Conservation (phyloP, 2,329 filamentous ascomycete species). For the Ascochyta koolunga region DNA sequence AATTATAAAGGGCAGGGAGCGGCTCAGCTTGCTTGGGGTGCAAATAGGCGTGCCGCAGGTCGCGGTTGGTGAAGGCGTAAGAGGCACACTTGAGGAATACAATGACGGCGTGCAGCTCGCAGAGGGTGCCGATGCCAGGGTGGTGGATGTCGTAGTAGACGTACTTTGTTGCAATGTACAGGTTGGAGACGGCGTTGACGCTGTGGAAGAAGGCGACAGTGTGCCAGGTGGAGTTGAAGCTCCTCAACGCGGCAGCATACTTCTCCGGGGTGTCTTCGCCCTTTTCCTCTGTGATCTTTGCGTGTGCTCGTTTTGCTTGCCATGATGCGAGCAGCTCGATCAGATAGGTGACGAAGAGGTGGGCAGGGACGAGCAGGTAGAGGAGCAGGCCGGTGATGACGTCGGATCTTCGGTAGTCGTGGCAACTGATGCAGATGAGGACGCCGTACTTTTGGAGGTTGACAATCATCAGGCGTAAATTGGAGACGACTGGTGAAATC, state of each 20-base stretch:
- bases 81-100: slow-evolving; percentile 97
- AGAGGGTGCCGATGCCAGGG: slow-evolving; percentile 88
- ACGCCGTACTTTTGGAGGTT: slow-evolving; percentile 99
- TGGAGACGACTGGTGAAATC: slow-evolving; percentile 75
- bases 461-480: slow-evolving; percentile 91
- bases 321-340: slow-evolving; percentile 85
- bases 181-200: slow-evolving; percentile 80
- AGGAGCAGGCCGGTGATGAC: slow-evolving; percentile 75
- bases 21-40: slow-evolving; percentile 74
- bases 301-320: slow-evolving; percentile 73
- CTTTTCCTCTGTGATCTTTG: slow-evolving; percentile 57
- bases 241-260: slow-evolving; percentile 64
- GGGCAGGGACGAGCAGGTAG: slow-evolving; percentile 86
- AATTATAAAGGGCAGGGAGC: slow-evolving; percentile 79
- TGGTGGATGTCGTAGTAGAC: slow-evolving; percentile 94
- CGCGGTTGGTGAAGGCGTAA: slow-evolving; percentile 95
- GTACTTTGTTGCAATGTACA: slow-evolving; percentile 79
- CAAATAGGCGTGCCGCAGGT: slow-evolving; percentile 88
- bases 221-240: slow-evolving; percentile 78
- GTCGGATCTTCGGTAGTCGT: slow-evolving; percentile 83
- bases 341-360: slow-evolving; percentile 86
- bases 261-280: slow-evolving; percentile 58
- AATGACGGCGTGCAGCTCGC: slow-evolving; percentile 89
- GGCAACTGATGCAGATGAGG: slow-evolving; percentile 87
- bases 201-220: slow-evolving; percentile 80